Evolutionary conservation across 2,329 filamentous ascomycete species (phyloP).

Genomic region (Aureobasidium sp.): DNA sequence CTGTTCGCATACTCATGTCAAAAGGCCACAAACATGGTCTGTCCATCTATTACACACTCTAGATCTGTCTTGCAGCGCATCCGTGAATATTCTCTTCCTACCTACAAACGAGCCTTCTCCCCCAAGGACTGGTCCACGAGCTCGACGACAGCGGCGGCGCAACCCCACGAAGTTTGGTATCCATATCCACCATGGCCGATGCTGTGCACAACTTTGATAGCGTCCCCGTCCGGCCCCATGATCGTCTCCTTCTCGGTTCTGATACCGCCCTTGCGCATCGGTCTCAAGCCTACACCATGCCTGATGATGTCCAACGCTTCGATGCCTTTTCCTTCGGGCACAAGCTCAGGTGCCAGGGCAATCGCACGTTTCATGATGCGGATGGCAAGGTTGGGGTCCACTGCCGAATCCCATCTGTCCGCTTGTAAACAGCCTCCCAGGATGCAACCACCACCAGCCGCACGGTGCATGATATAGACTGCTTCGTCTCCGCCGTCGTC

Average conservation of each 20-base stretch:
- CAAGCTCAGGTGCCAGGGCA: conserved; percentile 55
- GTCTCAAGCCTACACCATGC: conserved; percentile 74
- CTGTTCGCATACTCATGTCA: background rate
- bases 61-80: background rate
- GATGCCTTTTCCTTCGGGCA: conserved; percentile 54
- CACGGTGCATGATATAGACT: conserved; percentile 74
- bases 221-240: conserved; percentile 31
- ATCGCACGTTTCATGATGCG: conserved; percentile 77
- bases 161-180: conserved; percentile 44
- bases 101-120: conserved; percentile 20
- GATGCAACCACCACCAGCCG: conserved; percentile 70
- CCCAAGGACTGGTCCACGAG: conserved; percentile 29
- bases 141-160: conserved; percentile 32
- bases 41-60: background rate
- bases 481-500: conserved; percentile 66
- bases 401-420: conserved; percentile 67
- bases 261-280: conserved; percentile 62
- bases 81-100: background rate
- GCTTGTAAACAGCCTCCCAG: conserved; percentile 80
- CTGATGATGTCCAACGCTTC: conserved; percentile 66
- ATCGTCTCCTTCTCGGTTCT: conserved; percentile 66
- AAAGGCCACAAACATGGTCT: background rate
- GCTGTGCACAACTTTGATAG: conserved; percentile 63
- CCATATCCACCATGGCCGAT: conserved; percentile 72
- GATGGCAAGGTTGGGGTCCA: conserved; percentile 68